Conservation (phyloP, 441 rosid species). For the Biscutella auriculata region DNA sequence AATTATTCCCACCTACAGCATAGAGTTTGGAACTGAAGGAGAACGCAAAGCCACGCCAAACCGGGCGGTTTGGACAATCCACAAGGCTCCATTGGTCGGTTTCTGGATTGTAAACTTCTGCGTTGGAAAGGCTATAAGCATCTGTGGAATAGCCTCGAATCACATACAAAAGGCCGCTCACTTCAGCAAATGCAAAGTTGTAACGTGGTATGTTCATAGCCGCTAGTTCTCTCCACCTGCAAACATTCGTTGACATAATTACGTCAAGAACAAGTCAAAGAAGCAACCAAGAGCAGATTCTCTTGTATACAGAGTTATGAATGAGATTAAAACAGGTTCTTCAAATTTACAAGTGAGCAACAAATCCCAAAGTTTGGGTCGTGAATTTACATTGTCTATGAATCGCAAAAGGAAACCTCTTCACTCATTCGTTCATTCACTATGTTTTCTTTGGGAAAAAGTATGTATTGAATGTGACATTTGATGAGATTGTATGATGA, state of each 20-base stretch:
- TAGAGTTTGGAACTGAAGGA: conserved; percentile 65
- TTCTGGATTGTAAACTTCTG: conserved; percentile 62
- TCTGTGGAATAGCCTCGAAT: conserved; percentile 65
- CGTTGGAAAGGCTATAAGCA: conserved; percentile 65
- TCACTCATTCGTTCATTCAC: background rate
- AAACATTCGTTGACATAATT: background rate
- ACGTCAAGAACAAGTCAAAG: background rate
- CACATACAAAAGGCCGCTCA: conserved; percentile 61
- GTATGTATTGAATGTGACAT: background rate
- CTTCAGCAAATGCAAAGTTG: conserved; percentile 77
- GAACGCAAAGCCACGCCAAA: conserved; percentile 92
- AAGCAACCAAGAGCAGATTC: background rate
- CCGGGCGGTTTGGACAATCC: conserved; percentile 65
- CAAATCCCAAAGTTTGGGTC: too few relatives aligned
- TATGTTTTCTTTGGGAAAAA: too few relatives aligned
- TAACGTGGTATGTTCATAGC: conserved; percentile 73
- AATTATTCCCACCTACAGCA: conserved; percentile 69
- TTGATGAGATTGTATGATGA: background rate
- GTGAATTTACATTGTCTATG: background rate
- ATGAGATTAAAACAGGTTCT: too few relatives aligned
- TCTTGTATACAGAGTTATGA: too few relatives aligned
- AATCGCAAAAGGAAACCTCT: background rate
- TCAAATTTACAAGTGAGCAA: too few relatives aligned
- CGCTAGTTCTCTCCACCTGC: conserved; percentile 78
- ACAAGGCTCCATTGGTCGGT: conserved; percentile 55